A percentile compares a stretch with the other conserved stretches of the same genome.
phyloP scores from a whole-genome alignment of 1,139 yeast species.

The Zygosaccharomyces pseudobailii region DNA sequence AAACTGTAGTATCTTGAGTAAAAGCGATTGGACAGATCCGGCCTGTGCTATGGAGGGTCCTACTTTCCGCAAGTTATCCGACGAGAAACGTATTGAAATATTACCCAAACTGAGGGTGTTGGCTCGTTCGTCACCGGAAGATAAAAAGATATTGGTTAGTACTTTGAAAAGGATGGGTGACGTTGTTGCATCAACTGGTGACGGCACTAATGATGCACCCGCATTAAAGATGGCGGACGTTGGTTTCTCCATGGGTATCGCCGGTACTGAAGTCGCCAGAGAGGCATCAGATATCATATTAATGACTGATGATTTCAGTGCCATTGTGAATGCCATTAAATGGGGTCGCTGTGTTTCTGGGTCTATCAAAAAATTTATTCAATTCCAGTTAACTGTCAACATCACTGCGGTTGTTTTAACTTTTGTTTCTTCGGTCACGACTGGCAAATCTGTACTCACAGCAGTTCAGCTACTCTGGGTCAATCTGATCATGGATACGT shows the following conservation, averaged over 20 bases:
- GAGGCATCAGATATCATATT: conserved; percentile 92
- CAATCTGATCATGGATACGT: conserved; percentile 94
- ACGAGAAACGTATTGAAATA: conserved; percentile 51
- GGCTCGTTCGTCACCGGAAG: conserved; percentile 95
- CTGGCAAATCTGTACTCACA: conserved; percentile 82
- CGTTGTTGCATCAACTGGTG: conserved; percentile 98
- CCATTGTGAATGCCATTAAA: conserved; percentile 95
- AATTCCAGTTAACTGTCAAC: conserved; percentile 93
- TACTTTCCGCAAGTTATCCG: conserved; percentile 61
- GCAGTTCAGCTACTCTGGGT: conserved; percentile 98
- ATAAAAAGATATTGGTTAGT: conserved; percentile 80
- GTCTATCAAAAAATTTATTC: conserved; percentile 91
- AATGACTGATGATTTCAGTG: conserved; percentile 93
- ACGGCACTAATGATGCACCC: conserved; percentile 97
- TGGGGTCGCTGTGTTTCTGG: conserved; percentile 98
- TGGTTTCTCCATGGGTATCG: conserved; percentile 90
- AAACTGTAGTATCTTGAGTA: conserved; percentile 72
- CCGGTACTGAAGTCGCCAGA: conserved; percentile 92
- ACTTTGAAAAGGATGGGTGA: conserved; percentile 78
- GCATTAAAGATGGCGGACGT: conserved; percentile 88
- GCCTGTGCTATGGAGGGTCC: conserved; percentile 91
- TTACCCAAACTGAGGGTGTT: conserved; percentile 75
- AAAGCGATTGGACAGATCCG: conserved; percentile 48
- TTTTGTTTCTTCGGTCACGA: conserved; percentile 88
- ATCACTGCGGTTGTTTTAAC: conserved; percentile 92